Base-by-base conservation (phyloP, 2,329 filamentous ascomycete genomes). In the Botryotinia narcissicola region DNA sequence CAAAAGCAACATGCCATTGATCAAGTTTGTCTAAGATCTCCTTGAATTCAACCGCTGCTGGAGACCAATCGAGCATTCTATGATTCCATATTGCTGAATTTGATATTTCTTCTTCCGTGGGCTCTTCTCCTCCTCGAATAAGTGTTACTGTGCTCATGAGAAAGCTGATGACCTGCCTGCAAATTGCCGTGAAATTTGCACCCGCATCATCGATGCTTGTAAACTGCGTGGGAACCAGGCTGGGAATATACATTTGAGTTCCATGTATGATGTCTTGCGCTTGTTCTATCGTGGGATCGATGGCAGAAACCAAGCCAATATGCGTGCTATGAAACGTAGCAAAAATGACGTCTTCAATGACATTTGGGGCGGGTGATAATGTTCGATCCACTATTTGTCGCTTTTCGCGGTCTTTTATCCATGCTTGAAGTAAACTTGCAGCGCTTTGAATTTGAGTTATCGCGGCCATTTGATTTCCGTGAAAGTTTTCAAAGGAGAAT, bases 401-500 rank as follows among this genome's bases (percentile, higher is more conserved):
- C 29, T 64, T 72, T 46, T 72, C 61, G 29, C 70, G 61, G 18
- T 44, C 60, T 44, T 59, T 66, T 46, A 72, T 57, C 70, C 70
- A 72, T 12, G 66, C 46, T 9, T 66, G 61, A 67, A 72, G 61
- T 29, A 72, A 25, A 46, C 57, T 72, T 7, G 70, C 70, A 1
- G 70, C 70, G 42, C 70, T 66, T 44, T 72, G 70, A 12, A 72
- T 44, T 10, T 72, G 70, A 22, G 29, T 35, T 12, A 72, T 32
- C 14, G 60, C 70, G 20, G 70, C 54, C 25, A 35, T 44, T 37
- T 42, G 60, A 46, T 67, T 66, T n/a, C 70, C 70, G 14, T 67
- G 70, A 46, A 72, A 72, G 20, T 67, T 72, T 20, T 72, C 70
- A 18, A 72, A 72, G 8, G 46, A 67, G 42, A 67, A 72, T 32